Conservation (phyloP, 129 eudicot species). For the Lactuca sativa region DNA sequence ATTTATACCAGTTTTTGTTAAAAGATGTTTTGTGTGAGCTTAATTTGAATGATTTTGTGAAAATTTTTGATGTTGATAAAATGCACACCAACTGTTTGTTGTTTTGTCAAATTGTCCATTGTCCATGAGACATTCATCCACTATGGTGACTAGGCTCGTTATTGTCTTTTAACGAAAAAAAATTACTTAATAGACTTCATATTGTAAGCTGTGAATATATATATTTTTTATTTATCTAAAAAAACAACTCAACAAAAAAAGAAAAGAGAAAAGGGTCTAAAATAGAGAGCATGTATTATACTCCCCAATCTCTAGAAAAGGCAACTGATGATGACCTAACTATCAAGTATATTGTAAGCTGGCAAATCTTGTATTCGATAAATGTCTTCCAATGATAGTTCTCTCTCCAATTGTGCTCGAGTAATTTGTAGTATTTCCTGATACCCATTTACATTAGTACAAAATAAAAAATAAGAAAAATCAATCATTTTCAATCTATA, state of each 20-base stretch:
- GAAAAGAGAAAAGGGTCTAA: background rate
- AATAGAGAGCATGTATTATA: no score
- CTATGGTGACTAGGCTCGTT: no score
- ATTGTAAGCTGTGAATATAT: no score
- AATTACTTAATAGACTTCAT: no score
- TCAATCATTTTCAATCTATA: no score
- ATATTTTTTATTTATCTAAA: no score
- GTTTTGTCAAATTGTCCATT: background rate
- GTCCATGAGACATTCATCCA: background rate
- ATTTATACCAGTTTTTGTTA: background rate
- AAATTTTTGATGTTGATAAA: background rate
- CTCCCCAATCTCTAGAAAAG: background rate
- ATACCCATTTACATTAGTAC: background rate
- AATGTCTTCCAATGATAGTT: conserved; percentile 65
- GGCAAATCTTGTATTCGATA: conserved; percentile 56
- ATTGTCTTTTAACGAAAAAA: no score
- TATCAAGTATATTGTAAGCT: conserved; percentile 44
- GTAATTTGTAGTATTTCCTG: conserved; percentile 66
- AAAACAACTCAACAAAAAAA: background rate
- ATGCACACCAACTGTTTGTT: background rate
- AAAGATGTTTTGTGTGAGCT: background rate
- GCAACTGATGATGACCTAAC: background rate
- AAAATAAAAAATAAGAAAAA: no score
- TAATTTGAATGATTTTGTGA: background rate
- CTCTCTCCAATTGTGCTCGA: conserved; percentile 65